Conservation (phyloP, 139 green algal genomes). For the Volvox africanus region DNA sequence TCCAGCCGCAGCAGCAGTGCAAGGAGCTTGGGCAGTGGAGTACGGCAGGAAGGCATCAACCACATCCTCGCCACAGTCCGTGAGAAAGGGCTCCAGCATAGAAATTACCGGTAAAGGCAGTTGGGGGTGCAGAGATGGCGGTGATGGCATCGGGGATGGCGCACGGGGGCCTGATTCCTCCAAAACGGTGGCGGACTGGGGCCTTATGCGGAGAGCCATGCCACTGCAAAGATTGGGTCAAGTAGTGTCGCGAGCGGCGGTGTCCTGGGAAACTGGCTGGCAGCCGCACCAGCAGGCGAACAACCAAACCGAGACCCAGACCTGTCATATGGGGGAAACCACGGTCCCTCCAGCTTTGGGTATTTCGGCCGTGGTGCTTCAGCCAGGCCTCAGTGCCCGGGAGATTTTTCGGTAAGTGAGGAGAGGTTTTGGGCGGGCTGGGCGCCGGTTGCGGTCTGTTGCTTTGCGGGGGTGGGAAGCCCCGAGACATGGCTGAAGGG, state of each 20-base stretch:
- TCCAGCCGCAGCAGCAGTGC: too few relatives aligned
- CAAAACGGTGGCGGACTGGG: not conserved
- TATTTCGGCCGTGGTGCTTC: not conserved
- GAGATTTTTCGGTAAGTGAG: not conserved
- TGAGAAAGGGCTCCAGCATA: too few relatives aligned
- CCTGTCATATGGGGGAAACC: too few relatives aligned
- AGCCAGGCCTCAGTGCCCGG: not conserved
- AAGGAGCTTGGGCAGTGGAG: not conserved
- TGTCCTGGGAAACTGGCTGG: not conserved
- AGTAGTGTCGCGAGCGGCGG: not conserved
- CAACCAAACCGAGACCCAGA: too few relatives aligned
- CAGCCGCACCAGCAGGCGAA: not conserved
- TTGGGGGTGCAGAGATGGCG: not conserved
- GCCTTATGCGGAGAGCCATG: slow-evolving; percentile 10
- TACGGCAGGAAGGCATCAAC: not conserved
- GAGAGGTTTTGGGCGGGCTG: not conserved
- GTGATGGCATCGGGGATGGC: not conserved
- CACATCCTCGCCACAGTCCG: too few relatives aligned
- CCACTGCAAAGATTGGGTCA: not conserved
- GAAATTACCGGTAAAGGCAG: too few relatives aligned
- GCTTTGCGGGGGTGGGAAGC: too few relatives aligned
- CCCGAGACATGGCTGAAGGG: too few relatives aligned
- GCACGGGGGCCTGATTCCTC: not conserved
- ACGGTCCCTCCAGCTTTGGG: not conserved
- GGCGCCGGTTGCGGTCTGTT: too few relatives aligned